These are phyloP conservation scores for Solanum tacnaense DNA, from an alignment of 257 asterid genomes.

Conservation along the genomic window DNA sequence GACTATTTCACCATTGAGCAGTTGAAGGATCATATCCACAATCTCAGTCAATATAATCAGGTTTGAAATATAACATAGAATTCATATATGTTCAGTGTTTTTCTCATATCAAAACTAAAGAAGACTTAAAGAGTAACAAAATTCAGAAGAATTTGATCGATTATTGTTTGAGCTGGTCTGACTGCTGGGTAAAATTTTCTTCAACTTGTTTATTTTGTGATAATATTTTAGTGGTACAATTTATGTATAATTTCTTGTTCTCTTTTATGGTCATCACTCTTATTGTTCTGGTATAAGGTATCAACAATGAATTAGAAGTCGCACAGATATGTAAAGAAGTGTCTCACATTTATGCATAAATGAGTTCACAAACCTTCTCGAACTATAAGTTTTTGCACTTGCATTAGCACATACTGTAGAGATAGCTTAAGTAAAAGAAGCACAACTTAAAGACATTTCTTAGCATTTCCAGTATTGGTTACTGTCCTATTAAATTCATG, in stretches of 20 bases:
- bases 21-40: conserved; percentile 42
- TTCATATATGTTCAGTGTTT: background rate
- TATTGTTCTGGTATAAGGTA: background rate
- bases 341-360: background rate
- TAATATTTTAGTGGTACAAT: background rate
- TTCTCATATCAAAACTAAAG: background rate
- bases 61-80: conserved; percentile 22
- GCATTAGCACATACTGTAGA: background rate
- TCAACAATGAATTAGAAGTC: background rate
- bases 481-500: background rate
- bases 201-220: background rate
- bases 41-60: conserved; percentile 34
- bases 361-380: background rate
- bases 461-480: background rate
- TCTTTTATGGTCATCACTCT: background rate
- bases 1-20: conserved; percentile 57
- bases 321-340: background rate
- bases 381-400: background rate
- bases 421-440: background rate
- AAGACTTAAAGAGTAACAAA: background rate
- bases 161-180: background rate
- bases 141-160: background rate
- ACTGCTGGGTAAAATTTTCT: background rate
- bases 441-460: background rate
- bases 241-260: background rate